These are phyloP conservation scores for Trichoderma sp. DNA, from an alignment of 2,329 filamentous ascomycete genomes.

Conservation along the genomic window DNA sequence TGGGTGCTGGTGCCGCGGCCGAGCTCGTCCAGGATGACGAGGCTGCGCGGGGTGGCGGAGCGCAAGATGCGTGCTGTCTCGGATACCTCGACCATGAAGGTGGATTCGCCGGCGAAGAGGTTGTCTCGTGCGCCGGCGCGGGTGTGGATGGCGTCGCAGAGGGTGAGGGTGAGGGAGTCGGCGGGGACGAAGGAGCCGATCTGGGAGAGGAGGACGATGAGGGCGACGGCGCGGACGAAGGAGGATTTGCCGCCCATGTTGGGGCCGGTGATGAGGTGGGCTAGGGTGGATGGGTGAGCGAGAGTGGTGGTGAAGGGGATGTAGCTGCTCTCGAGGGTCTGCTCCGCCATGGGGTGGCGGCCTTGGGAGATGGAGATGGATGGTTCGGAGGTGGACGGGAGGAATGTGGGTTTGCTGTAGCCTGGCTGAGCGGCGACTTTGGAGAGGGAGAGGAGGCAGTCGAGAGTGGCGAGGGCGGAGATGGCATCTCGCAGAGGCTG, in stretches of 20 bases:
- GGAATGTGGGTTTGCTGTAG: conserved; percentile 75
- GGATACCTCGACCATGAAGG: conserved; percentile 96
- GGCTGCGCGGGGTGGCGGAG: conserved; percentile 76
- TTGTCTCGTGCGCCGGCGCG: conserved; percentile 97
- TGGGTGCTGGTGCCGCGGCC: conserved; percentile 92
- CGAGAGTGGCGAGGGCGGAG: conserved; percentile 79
- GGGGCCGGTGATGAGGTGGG: conserved; percentile 88
- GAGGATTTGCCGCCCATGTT: conserved; percentile 99
- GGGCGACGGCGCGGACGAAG: conserved; percentile 88
- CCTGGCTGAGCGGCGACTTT: conserved; percentile 82
- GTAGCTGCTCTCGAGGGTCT: conserved; percentile 80
- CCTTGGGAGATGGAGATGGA: conserved; percentile 65
- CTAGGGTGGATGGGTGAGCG: conserved; percentile 64
- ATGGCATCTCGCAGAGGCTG: conserved; percentile 87
- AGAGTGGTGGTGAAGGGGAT: conserved; percentile 87
- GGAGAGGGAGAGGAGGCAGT: conserved; percentile 86
- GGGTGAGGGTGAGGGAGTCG: conserved; percentile 69
- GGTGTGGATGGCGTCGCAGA: conserved; percentile 89
- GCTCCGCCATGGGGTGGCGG: conserved; percentile 94
- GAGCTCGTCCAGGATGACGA: conserved; percentile 93
- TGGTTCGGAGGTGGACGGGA: conserved; percentile 62
- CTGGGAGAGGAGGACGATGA: conserved; percentile 92
- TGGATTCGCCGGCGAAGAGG: conserved; percentile 89
- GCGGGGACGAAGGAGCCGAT: conserved; percentile 94
- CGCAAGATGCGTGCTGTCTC: conserved; percentile 92